Evolutionary conservation across 352 stramenopile species (phyloP).

Genomic region (Globisporangium nagaii): DNA sequence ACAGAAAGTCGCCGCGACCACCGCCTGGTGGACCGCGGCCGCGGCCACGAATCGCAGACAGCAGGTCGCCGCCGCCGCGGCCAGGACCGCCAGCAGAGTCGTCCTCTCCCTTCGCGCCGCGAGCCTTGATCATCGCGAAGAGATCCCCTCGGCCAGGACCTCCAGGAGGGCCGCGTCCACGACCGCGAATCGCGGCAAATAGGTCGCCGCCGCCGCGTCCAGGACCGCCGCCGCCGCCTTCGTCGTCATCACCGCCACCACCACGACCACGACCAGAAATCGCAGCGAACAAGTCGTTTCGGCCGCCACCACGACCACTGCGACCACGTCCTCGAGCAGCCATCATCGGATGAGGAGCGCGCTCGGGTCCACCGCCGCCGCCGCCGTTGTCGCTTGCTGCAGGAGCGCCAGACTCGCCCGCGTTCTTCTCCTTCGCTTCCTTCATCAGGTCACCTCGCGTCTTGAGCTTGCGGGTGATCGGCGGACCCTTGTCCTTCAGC

Average conservation of each 20-base stretch:
- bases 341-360: constrained; percentile 34
- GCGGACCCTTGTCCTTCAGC: constrained; percentile 65
- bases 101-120: constrained; percentile 18
- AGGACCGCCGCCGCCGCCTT: constrained; percentile 24
- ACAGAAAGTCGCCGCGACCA: constrained; percentile 43
- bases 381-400: constrained; percentile 19
- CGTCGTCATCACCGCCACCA: constrained; percentile 33
- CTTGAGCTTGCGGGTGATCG: constrained; percentile 56
- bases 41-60: constrained; percentile 51
- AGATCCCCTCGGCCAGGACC: constrained; percentile 48
- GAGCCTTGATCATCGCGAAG: constrained; percentile 60
- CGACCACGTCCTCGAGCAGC: constrained; percentile 34
- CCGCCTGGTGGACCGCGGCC: constrained; percentile 23
- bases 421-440: constrained; percentile 85
- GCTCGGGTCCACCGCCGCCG: constrained; percentile 15
- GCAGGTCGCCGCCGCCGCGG: constrained; percentile 35
- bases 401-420: constrained; percentile 30
- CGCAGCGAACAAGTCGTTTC: constrained; percentile 40
- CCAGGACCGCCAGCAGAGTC: constrained; percentile 22
- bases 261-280: constrained; percentile 43
- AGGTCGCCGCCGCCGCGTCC: constrained; percentile 33
- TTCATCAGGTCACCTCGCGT: constrained; percentile 72
- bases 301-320: constrained; percentile 19
- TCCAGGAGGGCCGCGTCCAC: constrained; percentile 36
- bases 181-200: constrained; percentile 49